phyloP scores from a whole-genome alignment of 495 filamentous ascomycete species.

The Gamarada debralockiae region DNA sequence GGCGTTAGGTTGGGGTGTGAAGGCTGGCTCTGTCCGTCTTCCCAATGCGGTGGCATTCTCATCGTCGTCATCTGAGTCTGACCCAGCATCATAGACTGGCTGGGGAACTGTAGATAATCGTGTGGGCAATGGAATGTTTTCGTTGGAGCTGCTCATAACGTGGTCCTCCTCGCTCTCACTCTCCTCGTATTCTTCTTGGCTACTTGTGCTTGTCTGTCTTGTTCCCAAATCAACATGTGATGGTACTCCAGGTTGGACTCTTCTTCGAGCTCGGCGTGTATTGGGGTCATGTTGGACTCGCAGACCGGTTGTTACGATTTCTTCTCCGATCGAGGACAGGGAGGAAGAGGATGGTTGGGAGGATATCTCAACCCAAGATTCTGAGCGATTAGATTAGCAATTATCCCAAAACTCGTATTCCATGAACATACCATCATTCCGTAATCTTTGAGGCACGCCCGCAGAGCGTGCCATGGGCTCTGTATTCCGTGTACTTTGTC shows the following conservation, averaged over 20 bases:
- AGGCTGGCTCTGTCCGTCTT: constrained; percentile 49
- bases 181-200: constrained; percentile 82
- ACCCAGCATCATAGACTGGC: constrained; percentile 35
- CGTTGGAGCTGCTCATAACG: constrained; percentile 80
- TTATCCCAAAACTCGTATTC: background rate
- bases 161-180: constrained; percentile 82
- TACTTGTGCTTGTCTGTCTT: constrained; percentile 60
- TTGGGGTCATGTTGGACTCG: constrained; percentile 53
- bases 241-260: constrained; percentile 23
- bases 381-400: constrained; percentile 41
- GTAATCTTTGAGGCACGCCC: constrained; percentile 21
- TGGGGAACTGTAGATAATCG: constrained; percentile 19
- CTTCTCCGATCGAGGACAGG: constrained; percentile 82
- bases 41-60: constrained; percentile 80
- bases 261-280: constrained; percentile 29
- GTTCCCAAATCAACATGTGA: constrained; percentile 33
- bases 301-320: constrained; percentile 83
- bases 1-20: constrained; percentile 84
- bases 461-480: constrained; percentile 14
- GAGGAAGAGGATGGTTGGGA: constrained; percentile 90
- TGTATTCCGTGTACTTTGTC: constrained; percentile 1
- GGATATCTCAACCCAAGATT: constrained; percentile 95
- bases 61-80: constrained; percentile 61
- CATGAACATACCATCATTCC: constrained; percentile 28
- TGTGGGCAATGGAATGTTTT: constrained; percentile 48